phyloP scores from a whole-genome alignment of 768 basidiomycete genomes.

The Pleurotus pulmonarius region DNA sequence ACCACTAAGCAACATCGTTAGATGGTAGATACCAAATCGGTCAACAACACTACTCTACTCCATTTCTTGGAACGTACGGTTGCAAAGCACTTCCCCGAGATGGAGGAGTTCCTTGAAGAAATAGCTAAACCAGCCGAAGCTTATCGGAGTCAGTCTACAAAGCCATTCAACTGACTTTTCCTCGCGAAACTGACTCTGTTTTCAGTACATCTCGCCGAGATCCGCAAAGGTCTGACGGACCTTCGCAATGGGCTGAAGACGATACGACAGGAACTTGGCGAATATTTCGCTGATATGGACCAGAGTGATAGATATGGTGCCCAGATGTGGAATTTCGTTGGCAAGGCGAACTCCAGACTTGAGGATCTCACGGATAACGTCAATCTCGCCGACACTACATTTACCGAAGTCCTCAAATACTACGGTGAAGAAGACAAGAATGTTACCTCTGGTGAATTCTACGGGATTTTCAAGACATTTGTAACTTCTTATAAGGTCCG shows the following conservation, averaged over 20 bases:
- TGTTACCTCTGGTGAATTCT: slow-evolving; percentile 88
- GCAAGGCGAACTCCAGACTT: slow-evolving; percentile 68
- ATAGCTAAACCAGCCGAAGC: slow-evolving; percentile 87
- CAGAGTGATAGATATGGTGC: slow-evolving; percentile 75
- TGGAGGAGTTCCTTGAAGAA: slow-evolving; percentile 88
- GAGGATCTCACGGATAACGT: slow-evolving; percentile 87
- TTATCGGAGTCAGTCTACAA: slow-evolving; percentile 67
- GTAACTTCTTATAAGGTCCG: slow-evolving; percentile 84
- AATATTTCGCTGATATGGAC: slow-evolving; percentile 73
- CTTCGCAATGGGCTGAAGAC: slow-evolving; percentile 73
- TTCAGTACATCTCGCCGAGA: slow-evolving; percentile 81
- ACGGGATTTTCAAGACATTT: slow-evolving; percentile 96
- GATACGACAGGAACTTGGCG: slow-evolving; percentile 76
- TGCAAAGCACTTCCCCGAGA: slow-evolving; percentile 79
- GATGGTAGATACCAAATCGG: slow-evolving; percentile 97
- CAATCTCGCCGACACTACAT: slow-evolving; percentile 78
- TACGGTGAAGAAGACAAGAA: slow-evolving; percentile 93
- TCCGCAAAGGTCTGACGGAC: slow-evolving; percentile 71
- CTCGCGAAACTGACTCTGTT: slow-evolving; percentile 11
- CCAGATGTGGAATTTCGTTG: slow-evolving; percentile 90
- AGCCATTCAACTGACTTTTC: not conserved
- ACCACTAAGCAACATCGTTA: slow-evolving; percentile 22
- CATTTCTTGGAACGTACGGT: slow-evolving; percentile 93
- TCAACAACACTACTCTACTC: slow-evolving; percentile 88
- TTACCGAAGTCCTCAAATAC: slow-evolving; percentile 82